Conservation (phyloP, 2,329 filamentous ascomycete genomes). For the Chaetomiaceae sp. region DNA sequence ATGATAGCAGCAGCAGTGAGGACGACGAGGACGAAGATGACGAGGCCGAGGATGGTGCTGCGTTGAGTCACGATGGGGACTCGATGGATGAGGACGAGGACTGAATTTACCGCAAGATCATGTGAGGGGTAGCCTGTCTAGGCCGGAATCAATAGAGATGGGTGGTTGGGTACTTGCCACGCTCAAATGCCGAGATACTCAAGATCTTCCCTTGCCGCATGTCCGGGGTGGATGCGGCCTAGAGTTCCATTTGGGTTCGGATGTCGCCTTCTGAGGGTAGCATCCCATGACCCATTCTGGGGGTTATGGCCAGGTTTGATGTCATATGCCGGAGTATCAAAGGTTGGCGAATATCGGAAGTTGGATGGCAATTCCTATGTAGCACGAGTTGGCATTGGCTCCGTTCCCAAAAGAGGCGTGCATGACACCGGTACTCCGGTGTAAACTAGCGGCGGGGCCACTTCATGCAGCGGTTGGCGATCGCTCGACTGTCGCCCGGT, state of each 20-base stretch:
- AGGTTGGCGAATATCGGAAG: background rate
- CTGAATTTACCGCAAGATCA: no score
- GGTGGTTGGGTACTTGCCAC: background rate
- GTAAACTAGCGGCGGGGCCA: background rate
- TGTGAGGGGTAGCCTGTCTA: background rate
- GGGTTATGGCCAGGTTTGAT: background rate
- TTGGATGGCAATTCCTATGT: background rate
- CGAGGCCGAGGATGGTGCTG: slow-evolving; percentile 40
- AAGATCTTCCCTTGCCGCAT: background rate
- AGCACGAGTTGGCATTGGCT: background rate
- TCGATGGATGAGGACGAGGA: slow-evolving; percentile 29
- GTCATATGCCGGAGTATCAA: background rate
- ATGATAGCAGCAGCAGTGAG: slow-evolving; percentile 61
- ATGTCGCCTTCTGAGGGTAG: background rate
- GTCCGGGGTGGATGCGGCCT: no score
- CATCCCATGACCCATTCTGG: background rate
- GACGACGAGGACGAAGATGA: slow-evolving; percentile 53
- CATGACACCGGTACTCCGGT: slow-evolving; percentile 2
- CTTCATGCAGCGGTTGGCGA: slow-evolving; percentile 7
- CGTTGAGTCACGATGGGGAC: slow-evolving; percentile 40
- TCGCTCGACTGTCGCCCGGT: background rate
- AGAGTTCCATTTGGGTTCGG: background rate
- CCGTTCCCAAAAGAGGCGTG: slow-evolving; percentile 4
- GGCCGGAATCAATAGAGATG: background rate
- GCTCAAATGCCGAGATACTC: background rate